Evolutionary conservation across 2,329 filamentous ascomycete genomes (phyloP), one percentile per base, ranked within the genome.

Genomic region (Pestalotiopsis sp.): DNA sequence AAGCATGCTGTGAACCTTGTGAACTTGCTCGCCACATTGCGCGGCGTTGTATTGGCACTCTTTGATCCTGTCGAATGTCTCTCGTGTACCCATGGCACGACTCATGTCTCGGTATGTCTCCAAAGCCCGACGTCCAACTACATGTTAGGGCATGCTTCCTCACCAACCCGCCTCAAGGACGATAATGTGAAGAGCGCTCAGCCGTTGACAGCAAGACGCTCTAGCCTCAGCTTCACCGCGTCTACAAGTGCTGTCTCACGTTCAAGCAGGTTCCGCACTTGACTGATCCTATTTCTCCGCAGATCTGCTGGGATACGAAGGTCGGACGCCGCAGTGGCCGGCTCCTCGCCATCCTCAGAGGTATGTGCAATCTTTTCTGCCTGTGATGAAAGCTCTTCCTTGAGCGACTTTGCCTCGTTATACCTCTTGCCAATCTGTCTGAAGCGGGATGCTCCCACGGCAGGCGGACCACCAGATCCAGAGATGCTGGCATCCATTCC

Each of bases 191-290:
- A 52, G 17, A 52, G 2, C 2, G 14, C 7, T 70, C 74, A 78
- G 64, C 72, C 71, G 67, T 68, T 70, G 64, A 82, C 71, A 57
- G 79, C 82, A 66, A 93, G 80, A 70, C 84, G 86, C 77, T 91
- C 88, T 71, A 93, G 79, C 68, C 91, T 84, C 68, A 84, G 84
- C 72, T 86, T 89, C 25, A 92, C 86, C 25, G 88, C 91, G 73
- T 93, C 90, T 6, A 93, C 88, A 74, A 93, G 78, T 4, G 90
- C 90, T 61, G 87, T 87, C 80, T 93, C 91, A 36, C 91, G 82
- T 68, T 91, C 89, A 71, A 93, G 80, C 69, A 92, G 78, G 36
- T 81, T 80, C 79, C 88, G 88, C 25, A 93, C 88, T 76, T 92
- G 87, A 68, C 84, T 83, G 72, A 93, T 79, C 80, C 92, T 92